phyloP scores from a whole-genome alignment of 352 stramenopile genomes.

The Pythium insidiosum region DNA sequence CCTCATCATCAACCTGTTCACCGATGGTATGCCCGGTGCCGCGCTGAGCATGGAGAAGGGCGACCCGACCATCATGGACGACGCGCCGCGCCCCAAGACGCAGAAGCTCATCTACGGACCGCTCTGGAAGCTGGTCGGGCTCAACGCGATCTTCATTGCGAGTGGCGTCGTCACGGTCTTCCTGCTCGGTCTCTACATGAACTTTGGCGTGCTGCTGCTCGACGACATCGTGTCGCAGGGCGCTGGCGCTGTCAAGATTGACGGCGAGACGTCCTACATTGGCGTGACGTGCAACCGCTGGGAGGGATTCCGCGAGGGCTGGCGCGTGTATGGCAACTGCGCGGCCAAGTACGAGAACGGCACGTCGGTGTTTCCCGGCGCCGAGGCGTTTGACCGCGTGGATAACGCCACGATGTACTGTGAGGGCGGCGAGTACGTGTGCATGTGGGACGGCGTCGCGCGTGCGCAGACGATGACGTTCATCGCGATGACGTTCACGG shows the following conservation, averaged over 20 bases:
- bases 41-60: conserved; percentile 68
- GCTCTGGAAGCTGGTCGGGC: conserved; percentile 50
- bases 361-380: conserved; percentile 42
- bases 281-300: conserved; percentile 52
- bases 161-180: conserved; percentile 35
- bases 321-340: conserved; percentile 53
- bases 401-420: conserved; percentile 39
- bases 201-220: conserved; percentile 40
- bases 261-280: conserved; percentile 44
- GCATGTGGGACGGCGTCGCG: conserved; percentile 42
- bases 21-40: conserved; percentile 85
- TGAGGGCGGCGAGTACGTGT: conserved; percentile 48
- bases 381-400: conserved; percentile 18
- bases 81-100: conserved; percentile 47
- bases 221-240: conserved; percentile 45
- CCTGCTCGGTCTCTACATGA: conserved; percentile 63
- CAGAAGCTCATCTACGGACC: conserved; percentile 46
- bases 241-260: conserved; percentile 20
- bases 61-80: conserved; percentile 54
- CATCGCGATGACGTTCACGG: conserved; percentile 52
- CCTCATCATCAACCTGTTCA: conserved; percentile 99
- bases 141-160: conserved; percentile 50
- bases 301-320: conserved; percentile 28
- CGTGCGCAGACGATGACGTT: conserved; percentile 76
- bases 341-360: conserved; percentile 26